Percentiles rank a stretch among this genome's conserved stretches.
Conservation (phyloP, 371 early-diverging fungal genomes). For the Umbelopsis sp. region DNA sequence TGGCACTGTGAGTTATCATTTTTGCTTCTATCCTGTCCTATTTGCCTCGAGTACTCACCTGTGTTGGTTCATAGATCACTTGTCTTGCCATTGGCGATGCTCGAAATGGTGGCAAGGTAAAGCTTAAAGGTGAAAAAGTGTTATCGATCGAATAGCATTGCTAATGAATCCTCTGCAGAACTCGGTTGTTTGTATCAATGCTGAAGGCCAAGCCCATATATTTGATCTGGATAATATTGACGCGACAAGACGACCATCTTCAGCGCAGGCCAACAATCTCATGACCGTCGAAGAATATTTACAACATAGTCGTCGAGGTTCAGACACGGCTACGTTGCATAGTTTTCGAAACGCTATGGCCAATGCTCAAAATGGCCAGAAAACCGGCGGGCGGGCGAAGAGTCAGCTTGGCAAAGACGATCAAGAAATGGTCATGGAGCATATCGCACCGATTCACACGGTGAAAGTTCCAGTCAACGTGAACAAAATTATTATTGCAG, state of each 20-base stretch:
- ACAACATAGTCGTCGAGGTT: slow-evolving; percentile 39
- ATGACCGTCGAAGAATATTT: slow-evolving; percentile 46
- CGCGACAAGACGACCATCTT: background rate
- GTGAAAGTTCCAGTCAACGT: slow-evolving; percentile 81
- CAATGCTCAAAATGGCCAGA: background rate
- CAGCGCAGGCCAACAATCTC: background rate
- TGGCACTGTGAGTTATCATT: slow-evolving; percentile 56
- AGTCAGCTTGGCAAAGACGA: background rate
- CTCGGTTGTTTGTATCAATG: slow-evolving; percentile 68
- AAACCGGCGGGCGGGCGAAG: background rate
- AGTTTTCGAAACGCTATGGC: slow-evolving; percentile 42
- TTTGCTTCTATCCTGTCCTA: background rate
- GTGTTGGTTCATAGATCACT: slow-evolving; percentile 54
- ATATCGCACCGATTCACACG: slow-evolving; percentile 59
- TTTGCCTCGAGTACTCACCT: background rate
- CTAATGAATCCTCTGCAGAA: slow-evolving; percentile 33
- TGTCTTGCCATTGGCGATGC: slow-evolving; percentile 71
- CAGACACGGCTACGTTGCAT: slow-evolving; percentile 46
- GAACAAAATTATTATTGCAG: slow-evolving; percentile 75
- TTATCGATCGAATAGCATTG: background rate
- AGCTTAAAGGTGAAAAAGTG: background rate
- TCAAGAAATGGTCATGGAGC: slow-evolving; percentile 7
- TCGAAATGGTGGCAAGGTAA: slow-evolving; percentile 59
- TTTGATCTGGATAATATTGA: slow-evolving; percentile 53
- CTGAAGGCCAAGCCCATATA: slow-evolving; percentile 71